These are phyloP conservation scores for Venturiaceae sp. DNA, from an alignment of 2,329 filamentous ascomycete genomes.

Conservation along the genomic window DNA sequence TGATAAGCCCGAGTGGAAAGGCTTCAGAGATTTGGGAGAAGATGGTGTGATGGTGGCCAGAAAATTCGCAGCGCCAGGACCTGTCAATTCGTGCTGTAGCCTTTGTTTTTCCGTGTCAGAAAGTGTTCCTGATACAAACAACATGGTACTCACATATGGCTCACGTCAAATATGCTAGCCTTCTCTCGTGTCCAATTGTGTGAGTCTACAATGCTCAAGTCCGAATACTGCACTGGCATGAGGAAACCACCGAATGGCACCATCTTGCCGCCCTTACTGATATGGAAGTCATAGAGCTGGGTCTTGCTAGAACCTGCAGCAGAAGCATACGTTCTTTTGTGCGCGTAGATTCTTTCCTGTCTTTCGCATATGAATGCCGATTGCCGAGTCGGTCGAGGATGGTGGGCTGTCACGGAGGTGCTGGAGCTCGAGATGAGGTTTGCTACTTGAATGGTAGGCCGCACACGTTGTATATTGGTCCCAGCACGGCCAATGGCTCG, in stretches of 20 bases:
- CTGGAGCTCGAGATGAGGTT: background rate
- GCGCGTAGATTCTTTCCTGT: background rate
- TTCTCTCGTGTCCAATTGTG: slow-evolving; percentile 84
- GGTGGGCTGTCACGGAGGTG: background rate
- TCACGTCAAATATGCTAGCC: slow-evolving; percentile 89
- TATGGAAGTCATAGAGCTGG: slow-evolving; percentile 68
- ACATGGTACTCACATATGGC: slow-evolving; percentile 67
- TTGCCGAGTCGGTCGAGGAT: background rate
- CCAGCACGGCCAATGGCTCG: background rate
- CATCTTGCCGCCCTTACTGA: slow-evolving; percentile 78
- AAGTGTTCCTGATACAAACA: background rate
- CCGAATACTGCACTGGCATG: slow-evolving; percentile 86
- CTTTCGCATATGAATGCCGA: background rate
- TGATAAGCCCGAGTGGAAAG: slow-evolving; percentile 72
- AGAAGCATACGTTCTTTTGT: slow-evolving; percentile 11
- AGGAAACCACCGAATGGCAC: slow-evolving; percentile 89
- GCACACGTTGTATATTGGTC: background rate
- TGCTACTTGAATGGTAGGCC: background rate
- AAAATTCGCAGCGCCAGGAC: slow-evolving; percentile 70
- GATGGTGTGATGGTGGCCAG: slow-evolving; percentile 78
- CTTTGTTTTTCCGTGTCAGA: slow-evolving; percentile 23
- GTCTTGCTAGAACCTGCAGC: slow-evolving; percentile 46
- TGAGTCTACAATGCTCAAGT: slow-evolving; percentile 68
- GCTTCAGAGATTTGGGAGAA: slow-evolving; percentile 52
- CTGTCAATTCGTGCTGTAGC: slow-evolving; percentile 75